A percentile compares a stretch with the other conserved stretches of the same genome.
Evolutionary conservation across 208 protist genomes (phyloP).

Genomic region (Sergeia podlipaevii): DNA sequence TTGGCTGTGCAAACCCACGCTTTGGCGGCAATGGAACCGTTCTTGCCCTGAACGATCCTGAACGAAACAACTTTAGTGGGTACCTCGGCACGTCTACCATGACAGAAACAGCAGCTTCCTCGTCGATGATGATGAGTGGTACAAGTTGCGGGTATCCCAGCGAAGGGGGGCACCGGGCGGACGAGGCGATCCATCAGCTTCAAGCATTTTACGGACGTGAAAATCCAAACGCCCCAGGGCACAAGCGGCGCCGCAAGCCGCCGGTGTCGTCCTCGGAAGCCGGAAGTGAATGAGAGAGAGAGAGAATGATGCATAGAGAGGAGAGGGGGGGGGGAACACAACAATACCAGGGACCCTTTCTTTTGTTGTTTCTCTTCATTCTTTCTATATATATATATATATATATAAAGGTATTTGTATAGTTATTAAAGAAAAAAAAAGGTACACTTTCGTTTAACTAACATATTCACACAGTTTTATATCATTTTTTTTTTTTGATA

Average conservation of each 20-base stretch:
- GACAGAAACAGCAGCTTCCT: background rate
- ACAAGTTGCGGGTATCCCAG: conserved; percentile 38
- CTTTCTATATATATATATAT: background rate
- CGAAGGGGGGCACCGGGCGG: conserved; percentile 54
- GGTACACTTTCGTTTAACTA: too few species aligned
- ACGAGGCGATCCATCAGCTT: conserved; percentile 62
- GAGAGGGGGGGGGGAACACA: too few species aligned
- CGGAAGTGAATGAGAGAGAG: background rate
- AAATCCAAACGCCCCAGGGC: conserved; percentile 67
- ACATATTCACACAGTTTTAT: too few species aligned
- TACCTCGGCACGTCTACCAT: background rate
- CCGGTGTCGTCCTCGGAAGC: background rate
- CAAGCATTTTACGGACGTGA: conserved; percentile 80
- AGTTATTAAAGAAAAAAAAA: too few species aligned
- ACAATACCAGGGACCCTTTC: background rate
- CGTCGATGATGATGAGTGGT: background rate
- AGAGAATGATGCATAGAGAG: background rate
- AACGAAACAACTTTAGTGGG: background rate
- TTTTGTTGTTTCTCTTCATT: background rate
- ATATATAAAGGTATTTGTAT: too few species aligned
- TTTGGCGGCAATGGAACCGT: conserved; percentile 96
- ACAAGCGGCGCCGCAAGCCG: conserved; percentile 64
- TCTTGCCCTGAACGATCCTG: conserved; percentile 45
- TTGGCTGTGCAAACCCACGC: conserved; percentile 90
- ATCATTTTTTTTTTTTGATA: too few species aligned